Evolutionary conservation across 2,329 filamentous ascomycete genomes (phyloP), one percentile per base, ranked within the genome.

Genomic region (Apiospora kogelbergensis): DNA sequence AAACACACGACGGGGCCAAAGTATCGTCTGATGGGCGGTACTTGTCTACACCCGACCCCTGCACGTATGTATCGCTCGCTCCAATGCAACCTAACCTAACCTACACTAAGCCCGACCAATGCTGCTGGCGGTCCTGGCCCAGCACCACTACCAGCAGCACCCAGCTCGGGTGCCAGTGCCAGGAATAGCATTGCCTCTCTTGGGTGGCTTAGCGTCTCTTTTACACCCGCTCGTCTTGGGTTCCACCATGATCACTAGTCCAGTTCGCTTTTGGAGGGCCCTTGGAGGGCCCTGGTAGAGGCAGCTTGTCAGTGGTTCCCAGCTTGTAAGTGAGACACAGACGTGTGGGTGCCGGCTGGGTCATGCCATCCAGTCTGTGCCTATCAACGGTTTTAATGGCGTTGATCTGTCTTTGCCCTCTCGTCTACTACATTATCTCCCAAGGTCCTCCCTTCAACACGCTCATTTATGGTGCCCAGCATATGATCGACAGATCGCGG

Each of bases 311-410:
- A 80, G 78, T 79, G 81, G 75, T 77, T 74, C 76, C 76, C 79
- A 48, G 45, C 42, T 66, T 70, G 67, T 64, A 82, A 84, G 83
- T 86, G 84, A 87, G 84, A 86, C 84, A 84, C 77, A 80, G 81
- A 81, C 81, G 80, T 80, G 79, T 74, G 71, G 70, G 74, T 75
- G 78, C 78, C 76, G 77, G 74, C 78, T 75, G 75, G 68, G 64
- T 60, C 73, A 74, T 73, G 73, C 72, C 72, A 71, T 76, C 75
- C 74, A 77, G 74, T 72, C 69, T 74, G 70, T 78, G 77, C 76
- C 78, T 80, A 78, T 79, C 79, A 75, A 78, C 77, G 77, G 78
- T 73, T 77, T 80, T 79, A 81, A 81, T 80, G 79, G 80, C 75
- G 78, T 81, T 81, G 79, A 82, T 80, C 80, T 68, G 45, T 67